These are phyloP conservation scores for Thelonectria blattea DNA, from an alignment of 2,329 filamentous ascomycete genomes.

Conservation along the genomic window DNA sequence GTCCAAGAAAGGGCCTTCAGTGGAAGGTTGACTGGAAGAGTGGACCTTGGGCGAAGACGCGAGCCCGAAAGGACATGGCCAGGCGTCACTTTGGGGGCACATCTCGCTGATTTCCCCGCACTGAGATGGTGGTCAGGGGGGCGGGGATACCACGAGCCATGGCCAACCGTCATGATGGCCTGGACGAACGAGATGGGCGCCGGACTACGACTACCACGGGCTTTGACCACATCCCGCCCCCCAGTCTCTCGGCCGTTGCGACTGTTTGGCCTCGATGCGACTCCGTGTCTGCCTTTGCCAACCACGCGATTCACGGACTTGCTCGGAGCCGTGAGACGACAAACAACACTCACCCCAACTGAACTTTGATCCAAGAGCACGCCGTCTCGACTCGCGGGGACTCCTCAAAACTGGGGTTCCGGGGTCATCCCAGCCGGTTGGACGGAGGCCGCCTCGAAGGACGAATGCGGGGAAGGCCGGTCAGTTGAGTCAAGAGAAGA, in stretches of 20 bases:
- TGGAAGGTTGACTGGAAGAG: conserved; percentile 13
- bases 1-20: not conserved
- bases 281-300: conserved; percentile 1
- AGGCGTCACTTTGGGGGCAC: conserved; percentile 7
- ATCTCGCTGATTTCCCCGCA: conserved; percentile 24
- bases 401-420: conserved; percentile 23
- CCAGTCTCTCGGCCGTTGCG: conserved; percentile 21
- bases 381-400: conserved; percentile 23
- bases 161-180: not conserved
- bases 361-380: conserved; percentile 19
- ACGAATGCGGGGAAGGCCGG: conserved; percentile 36
- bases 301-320: conserved; percentile 29
- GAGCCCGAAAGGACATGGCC: conserved; percentile 10
- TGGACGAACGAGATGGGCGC: not conserved
- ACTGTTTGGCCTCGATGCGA: conserved; percentile 8
- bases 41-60: conserved; percentile 18
- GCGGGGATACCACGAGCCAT: conserved; percentile 4
- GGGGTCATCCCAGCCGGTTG: conserved; percentile 35
- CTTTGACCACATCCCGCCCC: conserved; percentile 18
- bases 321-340: conserved; percentile 30
- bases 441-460: conserved; percentile 31
- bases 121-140: conserved; percentile 15
- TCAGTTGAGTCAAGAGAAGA: conserved; percentile 15
- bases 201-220: conserved; percentile 2
- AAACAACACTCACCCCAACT: conserved; percentile 19